These are phyloP conservation scores for Pogostemon cablin DNA, from an alignment of 257 asterid genomes.

Conservation along the genomic window DNA sequence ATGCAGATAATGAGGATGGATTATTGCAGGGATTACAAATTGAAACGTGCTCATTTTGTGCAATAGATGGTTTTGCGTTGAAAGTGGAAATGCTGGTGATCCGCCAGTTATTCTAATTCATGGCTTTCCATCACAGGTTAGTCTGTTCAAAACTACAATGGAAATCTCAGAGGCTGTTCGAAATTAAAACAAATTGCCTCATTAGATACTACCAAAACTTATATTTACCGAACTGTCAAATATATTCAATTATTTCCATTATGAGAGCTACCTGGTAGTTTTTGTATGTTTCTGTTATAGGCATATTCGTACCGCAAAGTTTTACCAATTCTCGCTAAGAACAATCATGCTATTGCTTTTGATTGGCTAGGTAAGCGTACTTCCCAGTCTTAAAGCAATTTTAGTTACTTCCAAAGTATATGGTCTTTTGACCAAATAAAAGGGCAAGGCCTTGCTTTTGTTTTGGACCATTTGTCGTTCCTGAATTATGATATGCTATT, in stretches of 20 bases:
- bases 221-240: background rate
- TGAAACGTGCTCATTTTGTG: conserved; percentile 81
- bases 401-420: conserved; percentile 19
- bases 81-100: conserved; percentile 63
- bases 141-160: conserved; percentile 8
- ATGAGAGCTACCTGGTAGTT: conserved; percentile 11
- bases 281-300: conserved; percentile 43
- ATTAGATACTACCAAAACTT: conserved; percentile 5
- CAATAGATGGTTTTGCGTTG: conserved; percentile 94
- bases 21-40: conserved; percentile 78
- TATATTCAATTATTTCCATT: background rate
- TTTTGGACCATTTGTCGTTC: background rate
- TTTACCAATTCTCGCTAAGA: conserved; percentile 78
- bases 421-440: background rate
- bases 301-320: conserved; percentile 91
- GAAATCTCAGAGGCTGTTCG: background rate
- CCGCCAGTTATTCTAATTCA: conserved; percentile 73
- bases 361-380: conserved; percentile 83
- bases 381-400: background rate
- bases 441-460: background rate
- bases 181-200: background rate
- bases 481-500: background rate
- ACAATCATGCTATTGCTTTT: conserved; percentile 72
- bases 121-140: conserved; percentile 90
- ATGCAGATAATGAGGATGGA: conserved; percentile 64